A percentile compares a stretch with the other conserved stretches of the same genome.
Conservation (phyloP, 345 rosid species). For the Ailanthus altissimus region DNA sequence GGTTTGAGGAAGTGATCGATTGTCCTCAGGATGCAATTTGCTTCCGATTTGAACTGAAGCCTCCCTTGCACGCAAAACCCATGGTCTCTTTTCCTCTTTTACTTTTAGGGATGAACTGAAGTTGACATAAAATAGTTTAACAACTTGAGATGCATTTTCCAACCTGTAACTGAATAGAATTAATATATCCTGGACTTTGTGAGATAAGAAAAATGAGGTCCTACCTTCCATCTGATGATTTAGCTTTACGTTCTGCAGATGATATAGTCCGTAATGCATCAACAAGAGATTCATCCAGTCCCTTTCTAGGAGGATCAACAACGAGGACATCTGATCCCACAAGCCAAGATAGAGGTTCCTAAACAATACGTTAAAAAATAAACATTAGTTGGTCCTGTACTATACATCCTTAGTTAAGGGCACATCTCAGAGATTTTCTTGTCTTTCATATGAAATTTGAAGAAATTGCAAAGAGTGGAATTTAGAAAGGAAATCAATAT, state of each 20-base stretch:
- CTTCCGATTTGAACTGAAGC: conserved; percentile 67
- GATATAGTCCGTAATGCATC: conserved; percentile 59
- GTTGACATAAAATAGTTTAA: conserved; percentile 15
- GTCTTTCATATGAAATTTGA: background rate
- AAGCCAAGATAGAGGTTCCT: conserved; percentile 94
- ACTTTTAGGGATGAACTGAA: conserved; percentile 44
- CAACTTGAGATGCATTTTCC: background rate
- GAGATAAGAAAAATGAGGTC: conserved; percentile 14
- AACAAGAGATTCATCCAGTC: conserved; percentile 73
- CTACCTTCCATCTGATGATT: conserved; percentile 54
- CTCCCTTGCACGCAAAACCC: conserved; percentile 86
- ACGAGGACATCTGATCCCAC: conserved; percentile 83
- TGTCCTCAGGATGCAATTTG: conserved; percentile 42
- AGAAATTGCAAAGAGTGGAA: background rate
- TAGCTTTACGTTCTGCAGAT: conserved; percentile 46
- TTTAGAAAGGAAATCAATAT: background rate
- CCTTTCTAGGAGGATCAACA: conserved; percentile 97
- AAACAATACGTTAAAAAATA: conserved; percentile 23
- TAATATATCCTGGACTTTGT: background rate
- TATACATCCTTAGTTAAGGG: background rate
- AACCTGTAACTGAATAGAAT: background rate
- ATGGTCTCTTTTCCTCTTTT: conserved; percentile 94
- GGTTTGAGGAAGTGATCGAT: conserved; percentile 62
- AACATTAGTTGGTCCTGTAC: conserved; percentile 8
- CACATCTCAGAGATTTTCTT: background rate